Conservation (phyloP, 306 rosid species). For the Myrica gale region DNA sequence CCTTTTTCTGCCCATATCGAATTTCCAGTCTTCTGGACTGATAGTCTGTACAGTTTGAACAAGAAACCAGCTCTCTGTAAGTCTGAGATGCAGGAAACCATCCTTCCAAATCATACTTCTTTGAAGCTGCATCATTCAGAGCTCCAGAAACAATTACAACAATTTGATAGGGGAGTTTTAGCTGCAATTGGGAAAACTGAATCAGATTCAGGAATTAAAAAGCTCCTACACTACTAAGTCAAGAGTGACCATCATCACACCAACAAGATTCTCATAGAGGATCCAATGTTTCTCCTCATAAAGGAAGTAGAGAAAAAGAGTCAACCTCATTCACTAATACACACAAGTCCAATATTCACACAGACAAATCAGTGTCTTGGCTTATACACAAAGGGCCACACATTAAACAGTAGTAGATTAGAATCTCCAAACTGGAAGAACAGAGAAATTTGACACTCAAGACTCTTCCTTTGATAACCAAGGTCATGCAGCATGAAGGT, state of each 20-base stretch:
- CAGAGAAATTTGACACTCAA: not conserved
- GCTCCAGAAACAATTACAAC: conserved; percentile 96
- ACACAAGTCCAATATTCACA: not conserved
- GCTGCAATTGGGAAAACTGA: conserved; percentile 37
- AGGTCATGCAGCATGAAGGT: not conserved
- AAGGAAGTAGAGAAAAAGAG: not conserved
- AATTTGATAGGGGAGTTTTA: conserved; percentile 79
- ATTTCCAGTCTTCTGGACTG: conserved; percentile 84
- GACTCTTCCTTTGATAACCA: not conserved
- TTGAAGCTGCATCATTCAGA: conserved; percentile 95
- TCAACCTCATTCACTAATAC: not conserved
- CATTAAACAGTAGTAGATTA: not conserved
- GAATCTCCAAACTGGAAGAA: not conserved
- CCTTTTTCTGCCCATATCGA: conserved; percentile 96
- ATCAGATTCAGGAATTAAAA: not conserved
- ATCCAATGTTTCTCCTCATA: not conserved
- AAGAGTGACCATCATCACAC: not conserved
- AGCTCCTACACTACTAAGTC: not conserved
- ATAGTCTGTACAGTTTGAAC: conserved; percentile 96
- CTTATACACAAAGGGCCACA: not conserved
- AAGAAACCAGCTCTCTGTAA: conserved; percentile 86
- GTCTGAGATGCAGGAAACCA: conserved; percentile 95
- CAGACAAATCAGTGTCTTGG: not conserved
- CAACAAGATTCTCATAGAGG: not conserved
- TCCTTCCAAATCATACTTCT: conserved; percentile 90